Base-by-base conservation (phyloP, 495 filamentous ascomycete species). In the Aspergillus diversus region DNA sequence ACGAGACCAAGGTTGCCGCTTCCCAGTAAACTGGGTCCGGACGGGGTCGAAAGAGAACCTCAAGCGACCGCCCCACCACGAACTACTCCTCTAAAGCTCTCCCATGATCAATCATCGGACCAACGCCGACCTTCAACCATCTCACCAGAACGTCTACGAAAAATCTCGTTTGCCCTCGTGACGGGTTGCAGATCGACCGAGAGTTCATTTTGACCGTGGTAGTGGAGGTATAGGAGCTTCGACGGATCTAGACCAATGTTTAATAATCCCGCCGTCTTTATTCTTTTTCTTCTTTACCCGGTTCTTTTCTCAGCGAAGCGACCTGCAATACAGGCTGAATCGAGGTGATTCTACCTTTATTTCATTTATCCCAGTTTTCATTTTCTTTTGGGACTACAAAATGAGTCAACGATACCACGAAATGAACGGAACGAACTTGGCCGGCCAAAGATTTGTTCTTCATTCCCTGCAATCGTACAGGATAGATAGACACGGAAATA, bases 1-100 rank as follows among this genome's bases (percentile, higher is more conserved):
- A 92, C 69, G 91, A 95, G 79, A 78, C 77, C 69, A 73, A 85
- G 75, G 73, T 82, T n/a, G 62, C 62, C 51, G 56, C 39, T n/a
- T 35, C 53, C 9, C 50, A 64, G 51, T 60, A 64, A 13, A 54
- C 33, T 51, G 17, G 42, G 39, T 43, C 39, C 39, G n/a, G 11
- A 15, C 11, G 11, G 39, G 39, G n/a, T 43, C 8, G 21, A 27
- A 43, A 11, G 11, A 43, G 39, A 43, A 39, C 37, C n/a, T 34
- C 32, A 33, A 53, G 3, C 60, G 21, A 27, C 60, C 42, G 37
- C 55, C 55, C 35, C 34, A 57, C 37, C 60, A 33, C 47, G 47
- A 50, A 50, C 47, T 27, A 27, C 21, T 27, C 21, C 21, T 27
- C 21, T 27, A 27, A 2, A 50, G 9, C 21, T 31, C 27, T 31